These are phyloP conservation scores for Microdochium trichocladiopsis DNA, from an alignment of 2,329 filamentous ascomycete species.

Conservation along the genomic window DNA sequence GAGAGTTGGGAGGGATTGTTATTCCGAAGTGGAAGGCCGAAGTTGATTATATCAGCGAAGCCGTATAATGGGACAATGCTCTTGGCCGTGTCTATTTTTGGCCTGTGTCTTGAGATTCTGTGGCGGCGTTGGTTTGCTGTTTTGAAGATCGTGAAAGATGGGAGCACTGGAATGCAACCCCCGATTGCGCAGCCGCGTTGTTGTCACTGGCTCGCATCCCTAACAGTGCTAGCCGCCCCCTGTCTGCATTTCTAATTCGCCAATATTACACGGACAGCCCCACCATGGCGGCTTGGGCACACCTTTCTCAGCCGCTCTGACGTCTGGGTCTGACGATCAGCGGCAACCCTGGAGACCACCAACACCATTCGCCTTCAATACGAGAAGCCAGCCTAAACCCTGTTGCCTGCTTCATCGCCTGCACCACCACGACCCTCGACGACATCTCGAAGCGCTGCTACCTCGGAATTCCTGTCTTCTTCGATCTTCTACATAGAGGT, in stretches of 20 bases:
- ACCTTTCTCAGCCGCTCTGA: not conserved
- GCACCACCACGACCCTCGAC: not conserved
- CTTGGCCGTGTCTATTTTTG: too few relatives aligned
- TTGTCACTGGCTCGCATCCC: not conserved
- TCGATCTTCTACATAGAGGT: too few relatives aligned
- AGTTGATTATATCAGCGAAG: too few relatives aligned
- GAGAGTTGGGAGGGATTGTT: too few relatives aligned
- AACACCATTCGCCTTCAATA: not conserved
- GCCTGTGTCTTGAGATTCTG: too few relatives aligned
- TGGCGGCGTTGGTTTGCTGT: too few relatives aligned
- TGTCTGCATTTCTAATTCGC: not conserved
- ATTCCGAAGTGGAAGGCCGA: too few relatives aligned
- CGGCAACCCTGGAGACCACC: not conserved
- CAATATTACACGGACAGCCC: not conserved
- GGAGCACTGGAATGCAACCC: not conserved
- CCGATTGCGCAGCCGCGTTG: not conserved
- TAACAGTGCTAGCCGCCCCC: not conserved
- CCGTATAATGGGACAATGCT: too few relatives aligned
- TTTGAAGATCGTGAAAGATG: not conserved
- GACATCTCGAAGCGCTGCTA: not conserved
- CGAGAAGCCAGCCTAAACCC: not conserved
- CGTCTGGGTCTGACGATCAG: not conserved
- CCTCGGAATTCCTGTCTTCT: not conserved
- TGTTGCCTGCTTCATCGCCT: not conserved
- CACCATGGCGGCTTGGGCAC: not conserved